These are phyloP conservation scores for Fusarium humuli DNA, from an alignment of 2,329 filamentous ascomycete genomes.

Conservation along the genomic window DNA sequence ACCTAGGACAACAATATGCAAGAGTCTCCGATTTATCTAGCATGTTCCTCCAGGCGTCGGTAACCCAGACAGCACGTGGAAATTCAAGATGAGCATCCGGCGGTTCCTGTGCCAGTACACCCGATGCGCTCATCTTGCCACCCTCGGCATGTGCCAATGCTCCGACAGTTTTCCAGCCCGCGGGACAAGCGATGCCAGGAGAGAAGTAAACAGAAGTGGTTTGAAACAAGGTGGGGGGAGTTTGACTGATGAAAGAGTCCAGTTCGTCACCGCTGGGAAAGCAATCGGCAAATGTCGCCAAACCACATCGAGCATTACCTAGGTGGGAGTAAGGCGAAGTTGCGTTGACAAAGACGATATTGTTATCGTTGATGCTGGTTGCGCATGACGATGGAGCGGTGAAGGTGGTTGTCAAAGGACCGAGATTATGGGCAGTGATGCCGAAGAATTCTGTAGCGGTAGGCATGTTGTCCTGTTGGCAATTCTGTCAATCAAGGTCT, in stretches of 20 bases:
- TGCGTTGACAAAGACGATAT: not conserved
- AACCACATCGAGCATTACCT: not conserved
- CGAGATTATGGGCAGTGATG: not conserved
- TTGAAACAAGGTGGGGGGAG: not conserved
- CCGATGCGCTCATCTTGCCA: not conserved
- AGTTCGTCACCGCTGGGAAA: not conserved
- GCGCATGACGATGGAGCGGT: not conserved
- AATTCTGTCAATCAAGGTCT: not conserved
- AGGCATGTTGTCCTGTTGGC: not conserved
- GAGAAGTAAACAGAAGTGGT: not conserved
- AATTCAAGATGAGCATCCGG: not conserved
- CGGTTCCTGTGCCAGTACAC: accelerated
- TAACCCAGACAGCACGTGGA: not conserved
- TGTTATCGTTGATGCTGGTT: not conserved
- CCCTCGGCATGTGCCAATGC: not conserved
- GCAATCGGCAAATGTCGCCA: not conserved
- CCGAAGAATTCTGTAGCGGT: constrained; percentile 15
- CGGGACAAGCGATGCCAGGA: constrained; percentile 1
- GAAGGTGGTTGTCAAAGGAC: not conserved
- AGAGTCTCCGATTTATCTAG: not conserved
- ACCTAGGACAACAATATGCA: constrained; percentile 16
- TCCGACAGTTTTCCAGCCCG: not conserved
- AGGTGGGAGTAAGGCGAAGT: not conserved
- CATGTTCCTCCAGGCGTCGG: not conserved
- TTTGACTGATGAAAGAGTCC: not conserved